A percentile compares a stretch with the other conserved stretches of the same genome.
Evolutionary conservation across 139 green algal genomes (phyloP).

Genomic region (Chloropicon primus): DNA sequence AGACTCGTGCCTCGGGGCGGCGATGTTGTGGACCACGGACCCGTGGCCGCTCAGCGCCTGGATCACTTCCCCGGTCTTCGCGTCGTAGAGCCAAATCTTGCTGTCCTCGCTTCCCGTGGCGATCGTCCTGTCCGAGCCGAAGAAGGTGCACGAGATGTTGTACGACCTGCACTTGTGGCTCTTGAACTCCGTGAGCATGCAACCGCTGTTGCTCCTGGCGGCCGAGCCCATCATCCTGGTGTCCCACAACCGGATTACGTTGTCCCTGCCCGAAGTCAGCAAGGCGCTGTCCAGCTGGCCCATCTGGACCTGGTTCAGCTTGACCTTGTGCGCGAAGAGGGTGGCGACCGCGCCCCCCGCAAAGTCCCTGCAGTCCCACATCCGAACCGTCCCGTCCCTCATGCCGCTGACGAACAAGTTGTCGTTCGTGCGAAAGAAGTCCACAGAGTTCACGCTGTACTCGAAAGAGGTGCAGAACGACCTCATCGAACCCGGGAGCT

Average conservation of each 20-base stretch:
- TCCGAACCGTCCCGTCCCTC: not conserved
- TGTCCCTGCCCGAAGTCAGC: not conserved
- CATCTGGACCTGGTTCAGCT: constrained; percentile 6
- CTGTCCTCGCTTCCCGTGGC: constrained; percentile 1
- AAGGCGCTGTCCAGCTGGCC: not conserved
- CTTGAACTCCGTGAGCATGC: not conserved
- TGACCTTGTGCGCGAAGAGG: not conserved
- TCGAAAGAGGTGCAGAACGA: not conserved
- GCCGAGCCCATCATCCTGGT: not conserved
- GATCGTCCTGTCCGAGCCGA: not conserved
- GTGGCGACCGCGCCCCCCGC: not conserved
- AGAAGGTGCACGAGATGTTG: constrained; percentile 3
- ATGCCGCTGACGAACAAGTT: not conserved
- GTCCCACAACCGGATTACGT: not conserved
- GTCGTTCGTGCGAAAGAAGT: not conserved
- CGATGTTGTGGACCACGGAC: not conserved
- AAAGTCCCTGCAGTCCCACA: not conserved
- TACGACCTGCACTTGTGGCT: not conserved
- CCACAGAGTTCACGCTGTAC: constrained; percentile 2
- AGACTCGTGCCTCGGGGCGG: not conserved
- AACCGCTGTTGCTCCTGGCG: not conserved
- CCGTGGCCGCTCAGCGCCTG: not conserved
- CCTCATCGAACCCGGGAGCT: not conserved
- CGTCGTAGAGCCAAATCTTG: constrained; percentile 1
- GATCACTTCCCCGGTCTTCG: not conserved